Conservation (phyloP, 78 protist genomes). For the Ministeria vibrans region DNA sequence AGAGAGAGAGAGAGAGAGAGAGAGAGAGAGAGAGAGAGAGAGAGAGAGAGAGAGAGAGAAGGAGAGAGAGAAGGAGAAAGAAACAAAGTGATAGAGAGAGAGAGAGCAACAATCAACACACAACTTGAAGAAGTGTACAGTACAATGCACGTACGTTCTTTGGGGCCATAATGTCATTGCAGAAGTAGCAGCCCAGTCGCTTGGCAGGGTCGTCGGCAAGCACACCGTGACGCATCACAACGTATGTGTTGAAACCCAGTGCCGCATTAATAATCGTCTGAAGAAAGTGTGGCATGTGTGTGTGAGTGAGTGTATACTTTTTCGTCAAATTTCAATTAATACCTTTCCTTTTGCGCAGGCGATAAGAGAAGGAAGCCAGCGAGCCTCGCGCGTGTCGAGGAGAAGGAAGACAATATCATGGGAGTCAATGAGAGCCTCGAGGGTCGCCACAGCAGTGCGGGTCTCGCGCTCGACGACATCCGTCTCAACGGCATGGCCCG, state of each 20-base stretch:
- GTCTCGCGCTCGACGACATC: not conserved
- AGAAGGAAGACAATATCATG: slow-evolving; percentile 92
- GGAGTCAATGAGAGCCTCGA: slow-evolving; percentile 46
- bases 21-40: too few species aligned
- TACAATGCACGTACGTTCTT: slow-evolving; percentile 38
- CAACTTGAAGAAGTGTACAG: too few species aligned
- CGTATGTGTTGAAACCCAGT: slow-evolving; percentile 89
- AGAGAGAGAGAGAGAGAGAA: not conserved
- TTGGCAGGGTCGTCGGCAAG: slow-evolving; percentile 5
- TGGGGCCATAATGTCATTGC: slow-evolving; percentile 95
- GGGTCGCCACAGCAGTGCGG: not conserved
- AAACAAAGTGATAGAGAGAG: too few species aligned
- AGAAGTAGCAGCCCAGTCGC: slow-evolving; percentile 92
- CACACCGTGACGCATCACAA: slow-evolving; percentile 93
- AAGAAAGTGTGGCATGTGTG: too few species aligned
- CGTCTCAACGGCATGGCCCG: slow-evolving; percentile 79
- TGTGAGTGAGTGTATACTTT: too few species aligned
- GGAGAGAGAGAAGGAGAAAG: not conserved
- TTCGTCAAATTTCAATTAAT: not conserved
- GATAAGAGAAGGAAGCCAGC: slow-evolving; percentile 95
- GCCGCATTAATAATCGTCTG: slow-evolving; percentile 79
- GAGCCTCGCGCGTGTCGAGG: slow-evolving; percentile 91
- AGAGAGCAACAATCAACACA: too few species aligned
- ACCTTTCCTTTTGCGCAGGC: slow-evolving; percentile 39
- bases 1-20: too few species aligned